These are phyloP conservation scores for Mortierella sp. DNA, from an alignment of 371 early-diverging fungal genomes.

Conservation along the genomic window DNA sequence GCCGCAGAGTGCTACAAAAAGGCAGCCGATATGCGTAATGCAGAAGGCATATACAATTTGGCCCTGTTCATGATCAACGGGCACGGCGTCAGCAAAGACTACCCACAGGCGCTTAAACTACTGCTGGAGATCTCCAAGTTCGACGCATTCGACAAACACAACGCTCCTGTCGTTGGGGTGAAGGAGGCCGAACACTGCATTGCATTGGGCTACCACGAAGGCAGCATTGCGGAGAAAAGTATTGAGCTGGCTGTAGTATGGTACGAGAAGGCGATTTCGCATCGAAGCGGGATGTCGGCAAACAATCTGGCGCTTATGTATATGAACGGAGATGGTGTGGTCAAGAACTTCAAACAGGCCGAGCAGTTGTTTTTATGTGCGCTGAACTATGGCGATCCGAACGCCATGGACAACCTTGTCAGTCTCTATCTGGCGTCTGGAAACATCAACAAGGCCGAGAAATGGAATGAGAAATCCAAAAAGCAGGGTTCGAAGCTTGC, in stretches of 20 bases:
- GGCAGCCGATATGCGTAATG: slow-evolving; percentile 38
- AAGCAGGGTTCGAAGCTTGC: slow-evolving; percentile 33
- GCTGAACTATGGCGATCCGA: slow-evolving; percentile 41
- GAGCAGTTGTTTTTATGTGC: slow-evolving; percentile 38
- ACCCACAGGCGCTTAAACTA: slow-evolving; percentile 35
- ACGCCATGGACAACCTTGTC: slow-evolving; percentile 41
- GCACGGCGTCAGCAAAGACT: slow-evolving; percentile 37
- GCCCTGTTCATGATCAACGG: slow-evolving; percentile 37
- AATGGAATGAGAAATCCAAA: slow-evolving; percentile 39
- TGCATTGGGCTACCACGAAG: slow-evolving; percentile 39
- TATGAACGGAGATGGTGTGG: slow-evolving; percentile 36
- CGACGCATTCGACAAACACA: slow-evolving; percentile 39
- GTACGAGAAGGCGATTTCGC: slow-evolving; percentile 39
- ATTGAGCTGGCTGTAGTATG: slow-evolving; percentile 34
- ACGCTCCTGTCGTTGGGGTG: slow-evolving; percentile 35
- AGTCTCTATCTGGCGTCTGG: slow-evolving; percentile 27
- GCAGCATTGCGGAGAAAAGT: slow-evolving; percentile 38
- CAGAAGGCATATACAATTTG: slow-evolving; percentile 42
- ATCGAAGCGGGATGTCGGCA: slow-evolving; percentile 34
- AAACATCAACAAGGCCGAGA: slow-evolving; percentile 44
- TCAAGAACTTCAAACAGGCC: slow-evolving; percentile 34
- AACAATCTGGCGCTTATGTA: slow-evolving; percentile 37
- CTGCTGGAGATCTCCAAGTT: slow-evolving; percentile 33
- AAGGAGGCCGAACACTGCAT: slow-evolving; percentile 33
- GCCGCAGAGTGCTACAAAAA: slow-evolving; percentile 37